Evolutionary conservation across 2,329 filamentous ascomycete genomes (phyloP).

Genomic region (Neodidymelliopsis sp.): DNA sequence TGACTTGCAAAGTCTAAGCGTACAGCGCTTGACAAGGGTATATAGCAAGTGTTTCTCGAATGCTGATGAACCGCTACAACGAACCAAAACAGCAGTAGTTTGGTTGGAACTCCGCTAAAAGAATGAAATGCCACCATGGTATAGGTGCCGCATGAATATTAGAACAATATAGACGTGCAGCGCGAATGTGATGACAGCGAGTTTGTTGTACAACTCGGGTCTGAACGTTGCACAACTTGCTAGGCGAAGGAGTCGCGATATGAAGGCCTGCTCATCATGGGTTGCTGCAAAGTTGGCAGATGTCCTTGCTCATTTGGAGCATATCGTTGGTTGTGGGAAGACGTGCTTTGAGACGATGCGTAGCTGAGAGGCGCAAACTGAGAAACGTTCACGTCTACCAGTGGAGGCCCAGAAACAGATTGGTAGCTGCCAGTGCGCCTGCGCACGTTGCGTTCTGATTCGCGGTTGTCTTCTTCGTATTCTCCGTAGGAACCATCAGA

Average conservation of each 20-base stretch:
- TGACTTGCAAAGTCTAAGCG: not conserved
- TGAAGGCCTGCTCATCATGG: conserved; percentile 14
- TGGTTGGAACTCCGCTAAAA: not conserved
- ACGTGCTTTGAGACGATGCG: not conserved
- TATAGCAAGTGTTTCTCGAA: conserved; percentile 11
- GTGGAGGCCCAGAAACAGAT: conserved; percentile 35
- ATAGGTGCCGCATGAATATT: not conserved
- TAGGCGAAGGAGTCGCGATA: conserved; percentile 28
- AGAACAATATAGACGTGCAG: not conserved
- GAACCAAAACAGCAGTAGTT: not conserved
- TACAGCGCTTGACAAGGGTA: conserved; percentile 13
- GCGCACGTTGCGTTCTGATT: conserved; percentile 47
- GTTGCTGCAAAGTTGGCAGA: conserved; percentile 6
- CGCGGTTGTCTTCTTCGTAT: conserved; percentile 40
- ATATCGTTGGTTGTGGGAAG: conserved; percentile 4
- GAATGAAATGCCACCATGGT: not conserved
- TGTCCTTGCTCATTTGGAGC: conserved; percentile 22
- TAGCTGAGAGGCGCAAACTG: conserved; percentile 30
- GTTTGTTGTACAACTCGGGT: not conserved
- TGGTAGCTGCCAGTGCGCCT: conserved; percentile 48
- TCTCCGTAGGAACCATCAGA: conserved; percentile 43
- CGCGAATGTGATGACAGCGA: not conserved
- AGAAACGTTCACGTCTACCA: conserved; percentile 29
- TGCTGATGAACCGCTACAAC: not conserved
- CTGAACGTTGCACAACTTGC: conserved; percentile 1